These are phyloP conservation scores for Cryptosporidium meleagridis DNA, from an alignment of 169 alveolate species.

Conservation along the genomic window DNA sequence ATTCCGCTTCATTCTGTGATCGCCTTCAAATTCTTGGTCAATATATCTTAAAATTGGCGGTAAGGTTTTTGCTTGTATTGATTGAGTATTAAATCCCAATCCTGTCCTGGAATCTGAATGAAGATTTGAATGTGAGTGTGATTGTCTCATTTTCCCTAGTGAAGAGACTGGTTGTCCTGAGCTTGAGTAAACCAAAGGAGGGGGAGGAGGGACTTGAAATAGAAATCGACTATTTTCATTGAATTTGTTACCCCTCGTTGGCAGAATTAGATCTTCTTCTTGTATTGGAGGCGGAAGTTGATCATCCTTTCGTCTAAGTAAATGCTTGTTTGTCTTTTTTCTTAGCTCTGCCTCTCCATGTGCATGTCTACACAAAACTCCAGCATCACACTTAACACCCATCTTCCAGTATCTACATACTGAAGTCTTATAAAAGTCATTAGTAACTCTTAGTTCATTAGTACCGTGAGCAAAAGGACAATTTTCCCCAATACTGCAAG, in stretches of 20 bases:
- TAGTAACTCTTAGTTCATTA: slow-evolving; percentile 81
- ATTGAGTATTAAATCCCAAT: neutral
- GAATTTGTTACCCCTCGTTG: neutral
- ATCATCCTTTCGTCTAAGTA: slow-evolving; percentile 20
- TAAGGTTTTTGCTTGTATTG: neutral
- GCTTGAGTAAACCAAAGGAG: neutral
- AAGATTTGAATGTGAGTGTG: neutral
- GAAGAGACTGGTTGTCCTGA: neutral
- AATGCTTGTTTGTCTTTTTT: slow-evolving; percentile 10
- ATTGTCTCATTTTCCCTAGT: neutral
- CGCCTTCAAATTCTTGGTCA: neutral
- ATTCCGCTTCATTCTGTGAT: slow-evolving; percentile 3
- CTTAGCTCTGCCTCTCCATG: slow-evolving; percentile 79
- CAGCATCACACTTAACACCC: slow-evolving; percentile 80
- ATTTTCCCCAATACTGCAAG: slow-evolving; percentile 74
- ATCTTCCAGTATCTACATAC: slow-evolving; percentile 81
- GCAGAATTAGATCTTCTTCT: neutral
- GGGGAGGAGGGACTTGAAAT: slow-evolving; percentile 32
- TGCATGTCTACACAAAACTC: slow-evolving; percentile 81
- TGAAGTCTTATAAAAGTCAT: slow-evolving; percentile 80
- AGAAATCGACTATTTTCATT: neutral
- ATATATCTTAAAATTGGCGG: neutral
- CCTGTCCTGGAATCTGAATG: neutral
- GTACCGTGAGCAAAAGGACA: slow-evolving; percentile 83
- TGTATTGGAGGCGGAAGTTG: neutral